Conservation (phyloP, 1,284 basidiomycete species). For the Phylloboletellus chloephorus region DNA sequence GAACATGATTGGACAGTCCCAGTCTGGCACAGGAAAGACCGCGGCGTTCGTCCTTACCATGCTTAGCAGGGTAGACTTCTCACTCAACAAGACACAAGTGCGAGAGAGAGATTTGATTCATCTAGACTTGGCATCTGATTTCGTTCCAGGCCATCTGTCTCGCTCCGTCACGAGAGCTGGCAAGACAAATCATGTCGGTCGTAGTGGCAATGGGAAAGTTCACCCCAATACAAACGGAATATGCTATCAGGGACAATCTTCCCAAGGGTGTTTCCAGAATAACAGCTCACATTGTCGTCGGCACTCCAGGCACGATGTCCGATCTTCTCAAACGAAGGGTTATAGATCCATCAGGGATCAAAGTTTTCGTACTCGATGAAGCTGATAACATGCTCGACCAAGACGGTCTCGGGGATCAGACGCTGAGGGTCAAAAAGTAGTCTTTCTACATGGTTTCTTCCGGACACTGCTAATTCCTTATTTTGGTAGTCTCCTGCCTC, state of each 20-base stretch:
- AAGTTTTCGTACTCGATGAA: conserved; percentile 96
- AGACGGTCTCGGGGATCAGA: conserved; percentile 96
- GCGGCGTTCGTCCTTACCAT: conserved; percentile 98
- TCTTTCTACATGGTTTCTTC: neutral
- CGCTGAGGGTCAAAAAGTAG: conserved; percentile 86
- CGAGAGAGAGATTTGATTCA: conserved; percentile 14
- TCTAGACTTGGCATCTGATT: conserved; percentile 6
- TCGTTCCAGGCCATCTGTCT: conserved; percentile 76
- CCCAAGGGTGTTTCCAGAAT: conserved; percentile 66
- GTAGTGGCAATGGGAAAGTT: conserved; percentile 94
- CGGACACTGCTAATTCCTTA: conserved; percentile 8
- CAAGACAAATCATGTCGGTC: conserved; percentile 96
- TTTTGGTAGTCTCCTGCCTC: conserved; percentile 57
- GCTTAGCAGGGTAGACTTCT: conserved; percentile 90
- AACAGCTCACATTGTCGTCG: conserved; percentile 89
- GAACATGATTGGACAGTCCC: conserved; percentile 99
- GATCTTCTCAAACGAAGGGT: conserved; percentile 75
- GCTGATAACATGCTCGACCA: conserved; percentile 99
- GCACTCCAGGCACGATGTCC: conserved; percentile 93
- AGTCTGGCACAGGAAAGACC: conserved; percentile 99
- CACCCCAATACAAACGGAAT: conserved; percentile 87
- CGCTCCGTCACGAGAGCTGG: conserved; percentile 93
- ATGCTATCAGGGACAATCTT: conserved; percentile 87
- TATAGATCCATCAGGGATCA: conserved; percentile 77
- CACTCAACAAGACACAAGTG: conserved; percentile 80